These are phyloP conservation scores for Protomyces inouyei DNA, from an alignment of 1,139 yeast species.

Conservation along the genomic window DNA sequence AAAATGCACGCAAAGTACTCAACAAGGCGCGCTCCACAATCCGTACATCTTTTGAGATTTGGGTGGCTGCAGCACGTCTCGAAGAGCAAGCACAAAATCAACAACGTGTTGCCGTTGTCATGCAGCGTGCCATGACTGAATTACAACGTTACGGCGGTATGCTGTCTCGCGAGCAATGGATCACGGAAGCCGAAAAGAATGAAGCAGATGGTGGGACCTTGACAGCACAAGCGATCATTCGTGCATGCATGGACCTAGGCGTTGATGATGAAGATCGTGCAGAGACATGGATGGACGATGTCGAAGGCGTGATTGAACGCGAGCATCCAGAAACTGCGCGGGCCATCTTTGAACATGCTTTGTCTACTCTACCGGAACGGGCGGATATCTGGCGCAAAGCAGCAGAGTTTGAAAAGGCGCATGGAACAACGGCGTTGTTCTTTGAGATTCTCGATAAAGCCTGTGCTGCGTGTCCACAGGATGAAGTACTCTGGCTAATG, in stretches of 20 bases:
- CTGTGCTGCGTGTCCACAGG: slow-evolving; percentile 47
- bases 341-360: slow-evolving; percentile 49
- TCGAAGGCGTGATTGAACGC: slow-evolving; percentile 37
- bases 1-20: slow-evolving; percentile 52
- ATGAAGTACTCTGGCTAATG: slow-evolving; percentile 56
- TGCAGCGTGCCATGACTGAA: slow-evolving; percentile 54
- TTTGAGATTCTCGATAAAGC: slow-evolving; percentile 53
- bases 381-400: slow-evolving; percentile 54
- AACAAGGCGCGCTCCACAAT: slow-evolving; percentile 57
- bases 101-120: slow-evolving; percentile 45
- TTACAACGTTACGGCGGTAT: slow-evolving; percentile 38
- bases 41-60: slow-evolving; percentile 52
- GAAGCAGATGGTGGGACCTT: slow-evolving; percentile 39
- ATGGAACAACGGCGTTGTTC: slow-evolving; percentile 40
- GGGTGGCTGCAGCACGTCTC: slow-evolving; percentile 67
- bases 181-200: slow-evolving; percentile 46
- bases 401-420: slow-evolving; percentile 47
- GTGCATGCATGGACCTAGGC: slow-evolving; percentile 38
- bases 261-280: slow-evolving; percentile 38
- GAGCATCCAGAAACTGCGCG: slow-evolving; percentile 44
- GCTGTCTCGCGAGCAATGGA: slow-evolving; percentile 46
- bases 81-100: slow-evolving; percentile 56
- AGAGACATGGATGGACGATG: slow-evolving; percentile 42
- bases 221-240: slow-evolving; percentile 41
- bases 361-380: slow-evolving; percentile 49